Conservation (phyloP, 208 protist species). For the Trypanosoma avium region DNA sequence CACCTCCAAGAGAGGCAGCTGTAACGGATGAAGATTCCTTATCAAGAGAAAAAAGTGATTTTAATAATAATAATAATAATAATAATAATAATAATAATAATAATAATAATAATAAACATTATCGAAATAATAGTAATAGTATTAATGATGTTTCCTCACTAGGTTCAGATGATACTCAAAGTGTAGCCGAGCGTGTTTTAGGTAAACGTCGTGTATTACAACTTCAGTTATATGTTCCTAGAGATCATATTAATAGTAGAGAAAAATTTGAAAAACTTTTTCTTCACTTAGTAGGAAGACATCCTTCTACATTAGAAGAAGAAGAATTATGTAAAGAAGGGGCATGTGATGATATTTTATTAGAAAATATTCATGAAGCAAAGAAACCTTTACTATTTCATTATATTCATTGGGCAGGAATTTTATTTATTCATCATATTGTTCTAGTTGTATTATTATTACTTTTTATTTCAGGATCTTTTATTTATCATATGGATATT, state of each 20-base stretch:
- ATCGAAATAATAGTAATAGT: constrained; percentile 1
- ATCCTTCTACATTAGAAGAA: constrained; percentile 3
- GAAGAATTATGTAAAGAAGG: not conserved
- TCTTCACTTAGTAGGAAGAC: constrained; percentile 3
- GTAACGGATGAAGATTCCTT: not conserved
- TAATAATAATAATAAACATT: not conserved
- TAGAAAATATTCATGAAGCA: constrained; percentile 14
- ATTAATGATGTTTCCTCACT: not conserved
- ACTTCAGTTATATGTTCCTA: constrained; percentile 10
- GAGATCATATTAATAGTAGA: not conserved
- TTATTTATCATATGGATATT: constrained; percentile 31
- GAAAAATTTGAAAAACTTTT: constrained; percentile 17
- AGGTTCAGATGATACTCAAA: not conserved
- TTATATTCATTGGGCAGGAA: constrained; percentile 14
- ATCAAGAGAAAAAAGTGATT: not conserved
- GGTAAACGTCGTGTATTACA: constrained; percentile 20
- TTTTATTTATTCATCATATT: constrained; percentile 20
- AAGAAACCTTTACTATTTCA: not conserved
- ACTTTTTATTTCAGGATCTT: constrained; percentile 25
- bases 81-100: not conserved
- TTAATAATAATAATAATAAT: not conserved
- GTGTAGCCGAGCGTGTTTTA: not conserved
- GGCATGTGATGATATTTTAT: constrained; percentile 11
- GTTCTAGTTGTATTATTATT: constrained; percentile 18
- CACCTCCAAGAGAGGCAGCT: not conserved